phyloP scores from a whole-genome alignment of 2,329 filamentous ascomycete species.

The Dothidotthia symphoricarpi region DNA sequence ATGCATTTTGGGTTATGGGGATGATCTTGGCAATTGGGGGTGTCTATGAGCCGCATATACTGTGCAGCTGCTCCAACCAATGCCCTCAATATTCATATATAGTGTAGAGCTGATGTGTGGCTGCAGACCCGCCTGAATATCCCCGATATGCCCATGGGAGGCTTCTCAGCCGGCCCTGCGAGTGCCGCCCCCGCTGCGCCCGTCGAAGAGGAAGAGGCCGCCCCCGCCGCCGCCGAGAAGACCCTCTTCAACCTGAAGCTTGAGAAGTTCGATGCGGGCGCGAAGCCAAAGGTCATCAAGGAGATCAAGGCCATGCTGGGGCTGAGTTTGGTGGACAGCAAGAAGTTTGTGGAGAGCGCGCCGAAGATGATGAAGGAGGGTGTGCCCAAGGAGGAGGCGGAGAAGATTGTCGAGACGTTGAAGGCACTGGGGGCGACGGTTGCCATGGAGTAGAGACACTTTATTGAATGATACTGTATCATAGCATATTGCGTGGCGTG shows the following conservation, averaged over 20 bases:
- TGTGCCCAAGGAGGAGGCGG: constrained; percentile 96
- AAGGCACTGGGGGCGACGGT: constrained; percentile 90
- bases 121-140: constrained; percentile 88
- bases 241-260: constrained; percentile 97
- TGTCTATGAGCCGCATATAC: neutral
- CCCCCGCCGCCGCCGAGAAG: constrained; percentile 85
- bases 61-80: neutral
- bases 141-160: constrained; percentile 92
- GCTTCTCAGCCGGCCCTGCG: constrained; percentile 67
- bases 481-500: constrained; percentile 35
- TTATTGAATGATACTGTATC: constrained; percentile 24
- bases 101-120: too few species aligned
- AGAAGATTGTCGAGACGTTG: constrained; percentile 95
- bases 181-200: constrained; percentile 61
- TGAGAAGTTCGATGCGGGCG: constrained; percentile 76
- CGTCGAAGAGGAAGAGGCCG: constrained; percentile 73
- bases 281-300: constrained; percentile 99
- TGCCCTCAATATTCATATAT: neutral
- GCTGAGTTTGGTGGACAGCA: constrained; percentile 94
- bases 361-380: constrained; percentile 99
- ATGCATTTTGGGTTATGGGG: too few species aligned
- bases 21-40: too few species aligned
- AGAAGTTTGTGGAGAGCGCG: constrained; percentile 99
- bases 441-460: constrained; percentile 72
- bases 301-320: constrained; percentile 97